phyloP scores from a whole-genome alignment of 148 eudicot genomes.

The Rhododendron molle region DNA sequence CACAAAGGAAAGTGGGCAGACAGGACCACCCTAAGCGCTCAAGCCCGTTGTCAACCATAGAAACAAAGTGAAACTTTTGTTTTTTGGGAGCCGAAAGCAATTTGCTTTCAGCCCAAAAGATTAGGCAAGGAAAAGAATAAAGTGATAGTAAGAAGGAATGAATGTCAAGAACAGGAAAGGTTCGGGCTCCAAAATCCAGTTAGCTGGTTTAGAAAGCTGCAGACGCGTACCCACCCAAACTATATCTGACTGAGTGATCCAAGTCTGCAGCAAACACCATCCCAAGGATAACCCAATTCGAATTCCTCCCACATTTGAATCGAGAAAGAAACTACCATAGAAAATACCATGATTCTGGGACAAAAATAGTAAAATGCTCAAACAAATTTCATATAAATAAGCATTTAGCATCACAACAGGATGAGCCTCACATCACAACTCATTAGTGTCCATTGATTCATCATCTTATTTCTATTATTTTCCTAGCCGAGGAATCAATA shows the following conservation, averaged over 20 bases:
- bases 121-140: neutral
- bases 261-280: neutral
- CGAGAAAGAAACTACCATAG: neutral
- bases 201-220: neutral
- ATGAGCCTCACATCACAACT: too few species aligned
- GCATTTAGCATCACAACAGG: neutral
- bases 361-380: neutral
- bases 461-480: neutral
- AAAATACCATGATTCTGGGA: neutral
- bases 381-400: neutral
- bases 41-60: neutral
- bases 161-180: neutral
- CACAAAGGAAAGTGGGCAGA: neutral
- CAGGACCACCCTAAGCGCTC: neutral
- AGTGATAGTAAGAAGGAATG: neutral
- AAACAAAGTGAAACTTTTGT: neutral
- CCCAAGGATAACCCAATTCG: neutral
- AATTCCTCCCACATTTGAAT: neutral
- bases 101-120: neutral
- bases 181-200: neutral
- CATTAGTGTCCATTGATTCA: neutral
- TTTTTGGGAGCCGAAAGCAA: conserved; percentile 9
- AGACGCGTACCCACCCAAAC: neutral
- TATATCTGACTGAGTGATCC: neutral
- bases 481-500: neutral